These are phyloP conservation scores for Blastobotrys americana DNA, from an alignment of 805 yeast species.

Conservation along the genomic window DNA sequence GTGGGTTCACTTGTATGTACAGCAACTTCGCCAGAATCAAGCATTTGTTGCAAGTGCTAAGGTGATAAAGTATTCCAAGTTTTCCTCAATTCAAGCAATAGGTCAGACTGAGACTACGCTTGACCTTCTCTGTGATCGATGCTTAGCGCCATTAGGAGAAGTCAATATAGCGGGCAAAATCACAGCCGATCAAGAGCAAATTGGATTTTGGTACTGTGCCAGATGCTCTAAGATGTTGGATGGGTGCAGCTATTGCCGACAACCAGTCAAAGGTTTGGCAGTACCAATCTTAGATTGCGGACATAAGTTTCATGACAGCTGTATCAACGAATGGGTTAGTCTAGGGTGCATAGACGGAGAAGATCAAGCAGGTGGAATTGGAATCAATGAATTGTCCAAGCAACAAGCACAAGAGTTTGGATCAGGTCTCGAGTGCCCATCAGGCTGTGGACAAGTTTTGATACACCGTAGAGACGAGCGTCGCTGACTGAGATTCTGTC, in stretches of 20 bases:
- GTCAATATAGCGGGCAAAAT: slow-evolving; percentile 17
- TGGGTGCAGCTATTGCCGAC: slow-evolving; percentile 71
- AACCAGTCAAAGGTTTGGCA: slow-evolving; percentile 65
- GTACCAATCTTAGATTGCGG: slow-evolving; percentile 66
- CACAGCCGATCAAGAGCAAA: neutral
- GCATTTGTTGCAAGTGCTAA: slow-evolving; percentile 54
- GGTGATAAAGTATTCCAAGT: slow-evolving; percentile 41
- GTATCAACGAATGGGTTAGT: slow-evolving; percentile 74
- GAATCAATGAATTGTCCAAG: too few species aligned
- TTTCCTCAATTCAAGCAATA: slow-evolving; percentile 22
- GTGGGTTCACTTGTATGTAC: slow-evolving; percentile 50
- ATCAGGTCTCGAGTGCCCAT: slow-evolving; percentile 56
- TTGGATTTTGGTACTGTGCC: slow-evolving; percentile 70
- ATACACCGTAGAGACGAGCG: too few species aligned
- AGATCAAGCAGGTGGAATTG: too few species aligned
- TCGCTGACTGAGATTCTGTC: too few species aligned
- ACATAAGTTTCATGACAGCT: slow-evolving; percentile 77
- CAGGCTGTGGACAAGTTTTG: slow-evolving; percentile 45
- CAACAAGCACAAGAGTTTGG: slow-evolving; percentile 47
- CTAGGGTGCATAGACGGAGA: too few species aligned
- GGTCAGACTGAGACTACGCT: slow-evolving; percentile 33
- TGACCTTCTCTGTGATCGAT: slow-evolving; percentile 40
- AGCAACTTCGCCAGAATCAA: slow-evolving; percentile 41
- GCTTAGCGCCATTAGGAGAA: slow-evolving; percentile 29
- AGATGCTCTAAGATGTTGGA: slow-evolving; percentile 53